These are phyloP conservation scores for Saccharomycopsis olivae DNA, from an alignment of 805 yeast species.

Conservation along the genomic window DNA sequence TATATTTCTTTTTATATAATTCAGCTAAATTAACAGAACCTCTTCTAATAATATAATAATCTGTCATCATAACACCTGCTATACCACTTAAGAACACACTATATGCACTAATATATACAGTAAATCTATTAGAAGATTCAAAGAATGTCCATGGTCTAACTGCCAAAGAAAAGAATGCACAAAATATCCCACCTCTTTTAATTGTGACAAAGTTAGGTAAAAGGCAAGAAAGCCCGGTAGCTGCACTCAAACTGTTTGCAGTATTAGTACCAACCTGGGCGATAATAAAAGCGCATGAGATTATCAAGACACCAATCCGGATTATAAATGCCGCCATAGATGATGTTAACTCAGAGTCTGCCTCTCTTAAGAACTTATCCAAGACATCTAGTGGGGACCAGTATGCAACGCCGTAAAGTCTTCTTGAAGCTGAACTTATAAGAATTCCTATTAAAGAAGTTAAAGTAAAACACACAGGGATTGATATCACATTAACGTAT, in stretches of 20 bases:
- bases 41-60: slow-evolving; percentile 62
- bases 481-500: slow-evolving; percentile 45
- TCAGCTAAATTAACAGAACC: slow-evolving; percentile 57
- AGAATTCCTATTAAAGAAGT: slow-evolving; percentile 73
- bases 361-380: slow-evolving; percentile 25
- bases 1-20: slow-evolving; percentile 35
- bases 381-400: slow-evolving; percentile 40
- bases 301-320: slow-evolving; percentile 67
- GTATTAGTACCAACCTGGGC: slow-evolving; percentile 74
- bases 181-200: slow-evolving; percentile 37
- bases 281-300: slow-evolving; percentile 50
- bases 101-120: slow-evolving; percentile 71
- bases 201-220: slow-evolving; percentile 50
- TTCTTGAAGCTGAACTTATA: slow-evolving; percentile 49
- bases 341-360: slow-evolving; percentile 8
- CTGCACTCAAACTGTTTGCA: slow-evolving; percentile 52
- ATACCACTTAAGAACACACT: slow-evolving; percentile 74
- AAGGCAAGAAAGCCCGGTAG: slow-evolving; percentile 46
- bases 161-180: slow-evolving; percentile 26
- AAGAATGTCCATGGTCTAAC: slow-evolving; percentile 66
- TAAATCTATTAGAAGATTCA: slow-evolving; percentile 58
- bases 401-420: slow-evolving; percentile 4
- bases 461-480: slow-evolving; percentile 62
- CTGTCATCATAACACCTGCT: slow-evolving; percentile 64
- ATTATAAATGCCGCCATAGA: slow-evolving; percentile 21